Percentiles rank a stretch among this genome's conserved stretches.
Conservation (phyloP, 371 early-diverging fungal genomes). For the Choanephora cucurbitarum region DNA sequence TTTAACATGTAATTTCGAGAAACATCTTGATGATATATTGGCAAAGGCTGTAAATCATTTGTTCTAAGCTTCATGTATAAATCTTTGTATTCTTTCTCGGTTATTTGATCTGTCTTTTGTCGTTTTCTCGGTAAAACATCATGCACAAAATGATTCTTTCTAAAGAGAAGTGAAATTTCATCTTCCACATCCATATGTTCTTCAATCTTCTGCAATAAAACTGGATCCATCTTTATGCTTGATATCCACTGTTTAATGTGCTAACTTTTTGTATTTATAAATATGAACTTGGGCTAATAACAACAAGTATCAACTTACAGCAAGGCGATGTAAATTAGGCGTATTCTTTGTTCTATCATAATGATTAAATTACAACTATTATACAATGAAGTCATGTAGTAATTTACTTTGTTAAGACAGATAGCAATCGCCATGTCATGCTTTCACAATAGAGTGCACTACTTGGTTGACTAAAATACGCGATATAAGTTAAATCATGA, state of each 20-base stretch:
- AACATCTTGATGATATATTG: neutral
- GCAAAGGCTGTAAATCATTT: constrained; percentile 1
- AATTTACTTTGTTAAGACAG: constrained; percentile 6
- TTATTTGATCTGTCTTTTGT: neutral
- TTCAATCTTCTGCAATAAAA: neutral
- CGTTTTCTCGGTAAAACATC: neutral
- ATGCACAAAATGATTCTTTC: constrained; percentile 1
- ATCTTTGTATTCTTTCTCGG: constrained; percentile 2
- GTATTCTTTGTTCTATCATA: constrained; percentile 8
- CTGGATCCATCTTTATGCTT: constrained; percentile 1
- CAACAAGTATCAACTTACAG: constrained; percentile 13
- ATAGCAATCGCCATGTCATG: constrained; percentile 10
- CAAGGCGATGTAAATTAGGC: neutral
- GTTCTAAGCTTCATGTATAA: constrained; percentile 1
- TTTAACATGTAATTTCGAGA: constrained; percentile 9
- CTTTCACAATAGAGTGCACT: constrained; percentile 6
- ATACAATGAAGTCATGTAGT: too few species aligned
- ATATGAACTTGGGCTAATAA: too few species aligned
- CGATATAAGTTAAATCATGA: too few species aligned
- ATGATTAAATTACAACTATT: too few species aligned
- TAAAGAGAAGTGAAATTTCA: constrained; percentile 15
- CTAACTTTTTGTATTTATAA: neutral
- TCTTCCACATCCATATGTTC: constrained; percentile 17
- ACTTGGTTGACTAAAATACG: constrained; percentile 6
- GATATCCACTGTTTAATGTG: constrained; percentile 12